Evolutionary conservation across 2,329 filamentous ascomycete species (phyloP).

Genomic region (Fusarium sp.): DNA sequence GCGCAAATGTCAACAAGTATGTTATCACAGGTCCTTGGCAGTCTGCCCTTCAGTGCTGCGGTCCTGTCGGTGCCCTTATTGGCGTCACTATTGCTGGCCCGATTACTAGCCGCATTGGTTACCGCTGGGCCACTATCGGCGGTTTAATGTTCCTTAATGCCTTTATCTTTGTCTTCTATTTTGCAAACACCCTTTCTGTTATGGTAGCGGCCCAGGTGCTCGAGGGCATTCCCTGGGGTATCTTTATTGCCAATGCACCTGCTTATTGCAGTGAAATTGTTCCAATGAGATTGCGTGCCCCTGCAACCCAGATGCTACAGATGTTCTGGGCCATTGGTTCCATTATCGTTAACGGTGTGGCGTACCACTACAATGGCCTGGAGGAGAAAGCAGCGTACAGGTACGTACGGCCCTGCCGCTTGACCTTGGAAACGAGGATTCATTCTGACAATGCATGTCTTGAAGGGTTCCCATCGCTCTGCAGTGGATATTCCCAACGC

Average conservation of each 20-base stretch:
- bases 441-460: not conserved
- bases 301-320: constrained; percentile 70
- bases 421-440: constrained; percentile 35
- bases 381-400: constrained; percentile 29
- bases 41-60: constrained; percentile 53
- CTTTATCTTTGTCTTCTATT: constrained; percentile 66
- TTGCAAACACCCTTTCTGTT: constrained; percentile 58
- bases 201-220: constrained; percentile 67
- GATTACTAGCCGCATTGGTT: constrained; percentile 54
- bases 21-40: constrained; percentile 57
- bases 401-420: constrained; percentile 17
- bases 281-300: constrained; percentile 67
- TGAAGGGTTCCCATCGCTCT: constrained; percentile 65
- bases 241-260: constrained; percentile 73
- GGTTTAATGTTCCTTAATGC: constrained; percentile 56
- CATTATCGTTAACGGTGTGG: constrained; percentile 70
- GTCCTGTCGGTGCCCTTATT: constrained; percentile 54
- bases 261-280: constrained; percentile 73
- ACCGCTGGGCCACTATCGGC: constrained; percentile 54
- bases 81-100: constrained; percentile 56
- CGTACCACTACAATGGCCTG: constrained; percentile 62
- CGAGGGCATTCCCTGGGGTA: constrained; percentile 72
- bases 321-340: constrained; percentile 74
- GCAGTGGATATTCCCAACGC: constrained; percentile 71
- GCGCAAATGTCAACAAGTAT: constrained; percentile 37